Percentiles rank a stretch among this genome's conserved stretches.
Evolutionary conservation across 2,329 filamentous ascomycete species (phyloP).

Genomic region (Verticillium tricorpus): DNA sequence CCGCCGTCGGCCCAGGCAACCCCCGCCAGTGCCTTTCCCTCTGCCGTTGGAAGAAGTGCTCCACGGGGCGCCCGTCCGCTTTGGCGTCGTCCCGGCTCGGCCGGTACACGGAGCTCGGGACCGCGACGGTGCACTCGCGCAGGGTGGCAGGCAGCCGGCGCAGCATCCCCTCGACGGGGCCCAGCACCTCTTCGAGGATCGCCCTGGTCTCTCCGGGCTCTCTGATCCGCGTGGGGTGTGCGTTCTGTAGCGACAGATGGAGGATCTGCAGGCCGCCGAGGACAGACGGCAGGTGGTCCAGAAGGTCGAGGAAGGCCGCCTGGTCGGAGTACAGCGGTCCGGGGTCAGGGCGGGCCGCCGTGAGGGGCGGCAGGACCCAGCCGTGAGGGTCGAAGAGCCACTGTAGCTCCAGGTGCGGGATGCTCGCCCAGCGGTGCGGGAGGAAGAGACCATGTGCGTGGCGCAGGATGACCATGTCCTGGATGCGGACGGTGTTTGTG

Average conservation of each 20-base stretch:
- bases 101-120: conserved; percentile 17
- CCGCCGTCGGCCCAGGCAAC: conserved; percentile 5
- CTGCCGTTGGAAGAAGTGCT: conserved; percentile 10
- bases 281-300: background rate
- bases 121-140: conserved; percentile 14
- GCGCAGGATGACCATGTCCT: background rate
- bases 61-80: conserved; percentile 6
- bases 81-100: conserved; percentile 11
- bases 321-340: background rate
- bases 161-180: conserved; percentile 16
- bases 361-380: background rate
- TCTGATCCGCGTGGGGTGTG: background rate
- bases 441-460: background rate
- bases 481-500: background rate
- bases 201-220: background rate
- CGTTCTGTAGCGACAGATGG: background rate
- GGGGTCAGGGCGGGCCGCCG: background rate
- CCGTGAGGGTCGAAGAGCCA: background rate
- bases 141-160: conserved; percentile 11
- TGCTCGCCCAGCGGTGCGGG: background rate
- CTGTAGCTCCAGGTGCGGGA: background rate
- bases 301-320: background rate
- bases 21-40: conserved; percentile 18
- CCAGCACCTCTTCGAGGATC: conserved; percentile 11
- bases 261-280: conserved; percentile 2